A percentile compares a stretch with the other conserved stretches of the same genome.
Evolutionary conservation across 2,329 filamentous ascomycete species (phyloP).

Genomic region (Exophiala aquamarina): DNA sequence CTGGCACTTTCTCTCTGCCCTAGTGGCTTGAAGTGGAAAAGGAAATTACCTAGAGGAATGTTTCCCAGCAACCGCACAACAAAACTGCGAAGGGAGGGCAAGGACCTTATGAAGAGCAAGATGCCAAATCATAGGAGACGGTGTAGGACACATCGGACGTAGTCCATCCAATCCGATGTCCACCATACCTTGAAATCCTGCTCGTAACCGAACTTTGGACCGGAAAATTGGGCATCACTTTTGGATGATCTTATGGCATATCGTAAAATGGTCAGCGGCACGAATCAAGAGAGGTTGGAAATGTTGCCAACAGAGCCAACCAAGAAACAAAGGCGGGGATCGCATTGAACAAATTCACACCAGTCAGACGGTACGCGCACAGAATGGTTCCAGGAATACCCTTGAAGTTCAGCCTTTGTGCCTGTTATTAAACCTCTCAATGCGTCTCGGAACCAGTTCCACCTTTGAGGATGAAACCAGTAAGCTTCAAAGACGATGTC

Average conservation of each 20-base stretch:
- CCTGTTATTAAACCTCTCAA: not conserved
- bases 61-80: not conserved
- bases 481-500: not conserved
- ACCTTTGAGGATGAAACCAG: not conserved
- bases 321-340: not conserved
- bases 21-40: not conserved
- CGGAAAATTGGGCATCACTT: conserved; percentile 1
- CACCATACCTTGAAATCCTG: not conserved
- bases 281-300: not conserved
- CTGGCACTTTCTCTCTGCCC: too few relatives aligned
- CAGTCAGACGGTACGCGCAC: not conserved
- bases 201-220: not conserved
- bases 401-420: not conserved
- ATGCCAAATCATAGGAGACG: not conserved
- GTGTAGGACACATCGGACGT: not conserved
- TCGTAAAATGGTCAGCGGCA: not conserved
- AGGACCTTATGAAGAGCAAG: not conserved
- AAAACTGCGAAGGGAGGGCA: not conserved
- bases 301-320: not conserved
- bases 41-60: not conserved
- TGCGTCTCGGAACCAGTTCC: not conserved
- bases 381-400: not conserved
- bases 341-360: not conserved
- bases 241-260: not conserved
- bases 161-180: not conserved